Conservation (phyloP, 805 yeast species). For the Wickerhamiella domercqiae region DNA sequence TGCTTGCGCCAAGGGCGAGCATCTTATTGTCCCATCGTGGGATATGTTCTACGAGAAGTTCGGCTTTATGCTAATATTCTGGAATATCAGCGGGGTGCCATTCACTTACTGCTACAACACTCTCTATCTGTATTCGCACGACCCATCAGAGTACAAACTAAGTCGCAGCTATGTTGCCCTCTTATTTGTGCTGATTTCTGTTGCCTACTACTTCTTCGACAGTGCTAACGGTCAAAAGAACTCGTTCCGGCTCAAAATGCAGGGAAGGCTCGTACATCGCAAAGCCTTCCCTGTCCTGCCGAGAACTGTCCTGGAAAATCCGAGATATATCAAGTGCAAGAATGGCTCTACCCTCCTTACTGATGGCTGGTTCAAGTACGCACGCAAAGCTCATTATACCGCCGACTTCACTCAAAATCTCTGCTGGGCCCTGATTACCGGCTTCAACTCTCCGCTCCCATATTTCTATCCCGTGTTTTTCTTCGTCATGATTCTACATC, state of each 20-base stretch:
- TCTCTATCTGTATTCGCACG: constrained; percentile 63
- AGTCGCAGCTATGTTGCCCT: constrained; percentile 42
- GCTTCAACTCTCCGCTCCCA: constrained; percentile 75
- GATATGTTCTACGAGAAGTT: constrained; percentile 99
- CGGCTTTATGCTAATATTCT: constrained; percentile 96
- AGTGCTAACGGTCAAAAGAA: constrained; percentile 92
- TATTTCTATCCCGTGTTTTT: constrained; percentile 94
- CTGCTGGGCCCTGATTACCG: constrained; percentile 87
- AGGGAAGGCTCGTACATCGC: constrained; percentile 64
- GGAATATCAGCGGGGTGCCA: constrained; percentile 99
- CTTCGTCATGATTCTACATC: constrained; percentile 71
- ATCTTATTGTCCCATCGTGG: constrained; percentile 94
- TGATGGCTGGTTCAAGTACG: constrained; percentile 90
- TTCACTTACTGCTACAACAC: constrained; percentile 95
- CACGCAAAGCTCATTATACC: constrained; percentile 89
- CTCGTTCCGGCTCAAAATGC: constrained; percentile 57
- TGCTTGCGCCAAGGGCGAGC: constrained; percentile 97
- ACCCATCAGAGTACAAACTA: constrained; percentile 72
- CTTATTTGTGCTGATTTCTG: constrained; percentile 40
- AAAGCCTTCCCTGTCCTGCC: constrained; percentile 92
- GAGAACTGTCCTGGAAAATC: constrained; percentile 64
- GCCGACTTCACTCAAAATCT: constrained; percentile 82
- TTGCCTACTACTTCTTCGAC: constrained; percentile 85
- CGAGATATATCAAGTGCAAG: constrained; percentile 68
- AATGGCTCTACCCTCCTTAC: constrained; percentile 73